Percentiles rank a stretch among this genome's conserved stretches.
phyloP scores from a whole-genome alignment of 768 basidiomycete species.

The Hypholoma fasciculare region DNA sequence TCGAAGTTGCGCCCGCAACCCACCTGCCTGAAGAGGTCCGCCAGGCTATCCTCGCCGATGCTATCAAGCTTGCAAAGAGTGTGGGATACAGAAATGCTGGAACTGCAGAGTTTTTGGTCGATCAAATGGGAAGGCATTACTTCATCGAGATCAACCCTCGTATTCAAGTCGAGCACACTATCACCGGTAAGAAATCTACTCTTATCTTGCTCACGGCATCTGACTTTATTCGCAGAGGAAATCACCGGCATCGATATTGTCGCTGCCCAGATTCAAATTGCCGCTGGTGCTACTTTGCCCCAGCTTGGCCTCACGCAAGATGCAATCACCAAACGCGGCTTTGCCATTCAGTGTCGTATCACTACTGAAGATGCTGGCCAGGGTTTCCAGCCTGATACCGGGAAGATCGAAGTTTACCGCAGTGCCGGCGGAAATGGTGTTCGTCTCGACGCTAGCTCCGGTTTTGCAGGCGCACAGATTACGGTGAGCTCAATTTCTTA shows the following conservation, averaged over 20 bases:
- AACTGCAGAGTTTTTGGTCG: slow-evolving; percentile 97
- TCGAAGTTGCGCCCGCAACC: slow-evolving; percentile 96
- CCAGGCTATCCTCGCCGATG: slow-evolving; percentile 84
- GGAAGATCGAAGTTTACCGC: slow-evolving; percentile 99
- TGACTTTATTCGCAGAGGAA: slow-evolving; percentile 65
- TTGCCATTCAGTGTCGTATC: slow-evolving; percentile 97
- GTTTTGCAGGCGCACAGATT: slow-evolving; percentile 98
- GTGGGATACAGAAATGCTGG: slow-evolving; percentile 97
- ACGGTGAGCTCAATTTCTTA: slow-evolving; percentile 55
- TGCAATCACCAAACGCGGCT: slow-evolving; percentile 92
- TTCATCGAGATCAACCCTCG: slow-evolving; percentile 99
- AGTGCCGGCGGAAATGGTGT: slow-evolving; percentile 99
- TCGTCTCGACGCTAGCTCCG: slow-evolving; percentile 93
- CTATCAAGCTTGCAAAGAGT: slow-evolving; percentile 91
- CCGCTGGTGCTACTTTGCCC: slow-evolving; percentile 94
- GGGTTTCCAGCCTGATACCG: slow-evolving; percentile 96
- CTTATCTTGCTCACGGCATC: neutral
- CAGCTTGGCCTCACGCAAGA: slow-evolving; percentile 97
- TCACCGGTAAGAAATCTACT: slow-evolving; percentile 67
- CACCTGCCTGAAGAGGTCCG: slow-evolving; percentile 91
- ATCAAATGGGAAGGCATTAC: slow-evolving; percentile 94
- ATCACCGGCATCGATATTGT: slow-evolving; percentile 99
- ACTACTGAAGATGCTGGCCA: slow-evolving; percentile 96
- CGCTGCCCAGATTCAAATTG: slow-evolving; percentile 98
- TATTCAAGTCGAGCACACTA: slow-evolving; percentile 99